Base-by-base conservation (phyloP, 176 grass and related monocot genomes). In the Pontederia paniculata region DNA sequence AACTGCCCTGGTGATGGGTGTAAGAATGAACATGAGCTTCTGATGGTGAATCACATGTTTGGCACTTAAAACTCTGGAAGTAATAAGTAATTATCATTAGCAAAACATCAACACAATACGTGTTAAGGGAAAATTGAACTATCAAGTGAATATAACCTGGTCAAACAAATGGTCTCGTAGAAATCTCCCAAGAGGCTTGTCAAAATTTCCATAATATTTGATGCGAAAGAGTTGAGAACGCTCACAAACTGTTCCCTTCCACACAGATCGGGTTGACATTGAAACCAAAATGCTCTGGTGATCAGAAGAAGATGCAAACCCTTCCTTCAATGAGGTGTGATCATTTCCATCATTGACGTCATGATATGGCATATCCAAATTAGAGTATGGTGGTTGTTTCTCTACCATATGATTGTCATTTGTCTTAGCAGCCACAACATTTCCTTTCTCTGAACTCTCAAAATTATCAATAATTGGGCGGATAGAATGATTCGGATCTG, bases 21-120 rank as follows among this genome's bases (percentile, higher is more conserved):
- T 88, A 98, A 62, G 86, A 98, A 74, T 91, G 86, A 43, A 86
- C 86, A 74, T 98, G 93, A 52, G 93, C 93, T 84, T 98, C 87
- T 71, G 93, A 81, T 65, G 93, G 86, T 74, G 84, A 83, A 69
- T 91, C 86, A 42, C 93, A 98, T 42, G 81, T 77, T 62, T 45
- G 67, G 16, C 93, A 98, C 21, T 75, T 74, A 50, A 76, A 81
- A 58, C 58, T 77, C 93, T 98, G 67, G 53, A 63, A 68, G 12
- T 23, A 61, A 48, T 16, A 69, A n/a, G 28, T 45, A 45, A 21
- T 76, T 17, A 14, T 62, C 47, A 68, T 11, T 23, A 5, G 52
- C 48, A 25, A 2, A 69, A 66, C 14, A 67, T 55, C 15, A 31
- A 21, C 55, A 72, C 61, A 21, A 8, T 53, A 47, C 46, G 69